Percentiles rank a stretch among this genome's conserved stretches.
phyloP scores from a whole-genome alignment of 148 eudicot species.

The Linanthus parryae region DNA sequence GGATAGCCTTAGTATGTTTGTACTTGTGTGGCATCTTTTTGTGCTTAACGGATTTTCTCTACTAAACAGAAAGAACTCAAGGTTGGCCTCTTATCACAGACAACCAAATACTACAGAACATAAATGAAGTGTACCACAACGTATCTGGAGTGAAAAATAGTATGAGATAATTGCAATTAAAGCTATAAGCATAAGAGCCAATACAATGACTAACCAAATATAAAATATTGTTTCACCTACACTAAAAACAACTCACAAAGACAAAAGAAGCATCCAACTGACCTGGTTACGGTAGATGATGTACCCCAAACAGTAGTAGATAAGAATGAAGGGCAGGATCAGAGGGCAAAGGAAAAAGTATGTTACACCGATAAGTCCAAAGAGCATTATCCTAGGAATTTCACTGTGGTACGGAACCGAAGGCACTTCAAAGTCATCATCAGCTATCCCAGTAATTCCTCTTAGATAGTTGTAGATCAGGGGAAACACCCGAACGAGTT shows the following conservation, averaged over 20 bases:
- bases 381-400: conserved; percentile 66
- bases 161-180: too few relatives aligned
- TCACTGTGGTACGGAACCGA: conserved; percentile 65
- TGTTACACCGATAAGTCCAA: conserved; percentile 83
- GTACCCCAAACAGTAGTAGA: conserved; percentile 75
- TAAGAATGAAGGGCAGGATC: conserved; percentile 74
- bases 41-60: too few relatives aligned
- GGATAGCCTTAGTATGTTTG: too few relatives aligned
- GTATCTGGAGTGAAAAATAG: too few relatives aligned
- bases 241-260: neutral
- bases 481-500: conserved; percentile 45
- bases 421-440: conserved; percentile 52
- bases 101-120: too few relatives aligned
- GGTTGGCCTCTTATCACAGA: too few relatives aligned
- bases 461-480: conserved; percentile 35
- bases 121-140: too few relatives aligned
- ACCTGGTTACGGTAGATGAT: conserved; percentile 84
- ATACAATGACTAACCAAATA: too few relatives aligned
- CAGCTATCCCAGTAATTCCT: conserved; percentile 23
- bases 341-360: conserved; percentile 80
- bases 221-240: neutral
- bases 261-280: conserved; percentile 15
- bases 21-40: too few relatives aligned
- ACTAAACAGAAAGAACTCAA: too few relatives aligned
- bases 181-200: too few relatives aligned